Base-by-base conservation (phyloP, 495 filamentous ascomycete genomes). In the Penicillium robsamsonii region DNA sequence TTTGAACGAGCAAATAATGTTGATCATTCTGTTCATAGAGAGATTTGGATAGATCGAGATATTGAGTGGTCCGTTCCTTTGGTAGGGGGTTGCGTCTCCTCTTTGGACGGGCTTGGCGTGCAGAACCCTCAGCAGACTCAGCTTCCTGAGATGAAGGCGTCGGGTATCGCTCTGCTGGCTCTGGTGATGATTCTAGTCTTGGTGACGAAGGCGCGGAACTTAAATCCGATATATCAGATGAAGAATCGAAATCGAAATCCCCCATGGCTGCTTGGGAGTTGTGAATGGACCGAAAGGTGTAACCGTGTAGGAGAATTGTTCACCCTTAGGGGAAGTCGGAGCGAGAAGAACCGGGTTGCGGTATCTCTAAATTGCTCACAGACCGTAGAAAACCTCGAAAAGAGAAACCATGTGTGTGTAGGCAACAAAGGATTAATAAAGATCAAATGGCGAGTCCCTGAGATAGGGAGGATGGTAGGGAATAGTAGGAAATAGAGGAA, bases 61-160 rank as follows among this genome's bases (percentile, higher is more conserved):
- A 84, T 54, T 89, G 79, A 7, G 91, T 95, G 10, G 79, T 88
- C 61, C 90, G 87, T 62, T 86, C 84, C 65, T 87, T 88, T 53
- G 85, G 82, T 56, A 84, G 76, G 59, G 87, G 81, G 48, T 82
- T 78, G 42, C 86, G 79, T 63, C 83, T 84, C 67, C 87, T 88
- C 78, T 92, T 94, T 24, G 90, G 89, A 46, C 82, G 84, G 61
- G 81, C 79, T 73, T 78, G 73, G 69, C 73, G 65, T 66, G 76
- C 66, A 72, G 77, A 69, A 65, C 72, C 68, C 50, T 77, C 75
- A 55, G 70, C 52, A 18, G 30, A 5, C n/a, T 52, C 50, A 45
- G 52, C 42, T 35, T 38, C 52, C 46, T 82, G 80, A 65, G 88
- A 75, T 60, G 88, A 73, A 65, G 84, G 70, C 70, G 83, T 82